Percentiles rank a stretch among this genome's conserved stretches.
Evolutionary conservation across 768 basidiomycete species (phyloP).

Genomic region (Tricholoma sp.): DNA sequence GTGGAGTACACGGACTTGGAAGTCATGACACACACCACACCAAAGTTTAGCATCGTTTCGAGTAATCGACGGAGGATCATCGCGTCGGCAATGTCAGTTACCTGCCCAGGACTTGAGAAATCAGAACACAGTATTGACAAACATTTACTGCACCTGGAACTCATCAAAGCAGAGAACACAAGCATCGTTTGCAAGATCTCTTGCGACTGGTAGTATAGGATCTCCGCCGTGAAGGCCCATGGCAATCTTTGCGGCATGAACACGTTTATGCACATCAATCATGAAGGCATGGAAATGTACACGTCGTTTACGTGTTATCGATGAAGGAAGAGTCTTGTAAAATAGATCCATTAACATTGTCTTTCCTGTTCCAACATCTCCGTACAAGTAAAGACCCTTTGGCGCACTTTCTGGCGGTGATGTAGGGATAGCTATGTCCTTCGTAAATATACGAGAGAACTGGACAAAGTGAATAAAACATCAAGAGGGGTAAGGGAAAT

Average conservation of each 20-base stretch:
- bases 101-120: slow-evolving; percentile 34
- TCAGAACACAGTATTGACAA: neutral
- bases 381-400: slow-evolving; percentile 91
- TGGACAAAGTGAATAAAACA: slow-evolving; percentile 13
- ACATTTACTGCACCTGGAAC: slow-evolving; percentile 69
- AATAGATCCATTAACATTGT: slow-evolving; percentile 99
- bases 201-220: slow-evolving; percentile 81
- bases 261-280: slow-evolving; percentile 94
- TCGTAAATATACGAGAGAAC: slow-evolving; percentile 44
- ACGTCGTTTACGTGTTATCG: slow-evolving; percentile 68
- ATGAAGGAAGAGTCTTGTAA: slow-evolving; percentile 72
- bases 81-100: slow-evolving; percentile 96
- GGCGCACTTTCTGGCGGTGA: slow-evolving; percentile 53
- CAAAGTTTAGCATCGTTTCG: slow-evolving; percentile 80
- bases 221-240: slow-evolving; percentile 71
- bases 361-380: slow-evolving; percentile 96
- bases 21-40: slow-evolving; percentile 93
- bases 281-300: slow-evolving; percentile 99
- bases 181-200: slow-evolving; percentile 81
- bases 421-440: slow-evolving; percentile 29
- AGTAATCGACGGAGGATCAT: slow-evolving; percentile 94
- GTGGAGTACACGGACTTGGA: slow-evolving; percentile 71
- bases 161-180: slow-evolving; percentile 94
- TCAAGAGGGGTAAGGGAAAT: slow-evolving; percentile 19
- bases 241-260: slow-evolving; percentile 75